phyloP scores from a whole-genome alignment of 2,329 filamentous ascomycete genomes.

The Ascochyta koolunga region DNA sequence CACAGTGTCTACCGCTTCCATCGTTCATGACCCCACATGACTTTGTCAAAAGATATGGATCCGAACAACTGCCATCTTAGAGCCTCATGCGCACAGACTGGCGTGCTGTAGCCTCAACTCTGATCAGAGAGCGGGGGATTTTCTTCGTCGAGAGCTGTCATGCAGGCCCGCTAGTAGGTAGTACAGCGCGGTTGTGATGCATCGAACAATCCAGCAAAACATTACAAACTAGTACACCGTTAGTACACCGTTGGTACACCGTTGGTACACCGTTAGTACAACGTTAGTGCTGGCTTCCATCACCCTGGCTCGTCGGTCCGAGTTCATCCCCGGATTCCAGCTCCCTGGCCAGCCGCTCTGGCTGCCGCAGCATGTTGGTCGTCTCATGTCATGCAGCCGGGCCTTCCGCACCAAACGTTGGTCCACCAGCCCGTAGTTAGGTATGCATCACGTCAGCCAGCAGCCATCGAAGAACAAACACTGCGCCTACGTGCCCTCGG shows the following conservation, averaged over 20 bases:
- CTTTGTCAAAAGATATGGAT: neutral
- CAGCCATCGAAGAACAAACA: neutral
- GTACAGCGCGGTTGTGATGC: neutral
- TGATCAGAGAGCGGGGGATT: neutral
- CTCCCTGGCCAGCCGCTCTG: constrained; percentile 9
- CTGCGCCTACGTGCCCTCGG: constrained; percentile 1
- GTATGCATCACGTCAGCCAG: neutral
- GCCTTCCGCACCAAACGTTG: constrained; percentile 4
- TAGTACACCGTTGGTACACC: too few species aligned
- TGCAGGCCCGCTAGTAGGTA: constrained; percentile 1
- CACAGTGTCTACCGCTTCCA: neutral
- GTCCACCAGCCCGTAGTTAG: constrained; percentile 1
- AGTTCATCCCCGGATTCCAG: constrained; percentile 16
- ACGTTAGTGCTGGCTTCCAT: too few species aligned
- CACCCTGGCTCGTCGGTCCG: constrained; percentile 10
- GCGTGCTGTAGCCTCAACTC: constrained; percentile 9
- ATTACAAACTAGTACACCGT: too few species aligned
- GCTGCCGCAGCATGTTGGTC: constrained; percentile 8
- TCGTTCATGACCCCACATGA: too few species aligned
- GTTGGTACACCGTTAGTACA: too few species aligned
- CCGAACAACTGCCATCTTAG: neutral
- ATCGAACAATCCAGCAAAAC: too few species aligned
- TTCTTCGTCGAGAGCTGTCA: constrained; percentile 5
- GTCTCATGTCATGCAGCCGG: constrained; percentile 4
- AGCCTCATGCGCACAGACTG: constrained; percentile 9